A percentile compares a stretch with the other conserved stretches of the same genome.
Conservation (phyloP, 163 green algal species). For the Chlamydomonas reinhardtii region DNA sequence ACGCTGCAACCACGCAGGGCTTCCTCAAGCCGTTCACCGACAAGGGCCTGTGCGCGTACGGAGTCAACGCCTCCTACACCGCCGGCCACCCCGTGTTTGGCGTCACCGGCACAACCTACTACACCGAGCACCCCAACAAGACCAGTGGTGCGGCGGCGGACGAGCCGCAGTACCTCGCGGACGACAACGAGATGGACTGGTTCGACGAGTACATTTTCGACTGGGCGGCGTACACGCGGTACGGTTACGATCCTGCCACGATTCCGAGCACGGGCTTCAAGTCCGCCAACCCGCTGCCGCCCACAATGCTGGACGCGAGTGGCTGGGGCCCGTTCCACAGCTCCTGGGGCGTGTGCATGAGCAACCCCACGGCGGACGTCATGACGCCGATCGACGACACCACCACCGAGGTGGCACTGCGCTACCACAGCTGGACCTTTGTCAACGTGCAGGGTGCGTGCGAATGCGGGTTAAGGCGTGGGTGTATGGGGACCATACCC, state of each 20-base stretch:
- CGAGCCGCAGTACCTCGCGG: background rate
- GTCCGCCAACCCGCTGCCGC: constrained; percentile 24
- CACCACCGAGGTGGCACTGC: background rate
- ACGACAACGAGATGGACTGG: constrained; percentile 12
- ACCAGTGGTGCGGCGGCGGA: too few relatives aligned
- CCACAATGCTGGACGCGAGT: constrained; percentile 14
- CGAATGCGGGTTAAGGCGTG: too few relatives aligned
- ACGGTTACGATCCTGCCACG: constrained; percentile 12
- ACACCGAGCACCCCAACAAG: background rate
- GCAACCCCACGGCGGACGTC: constrained; percentile 1
- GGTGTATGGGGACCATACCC: too few relatives aligned
- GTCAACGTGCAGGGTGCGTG: constrained; percentile 1
- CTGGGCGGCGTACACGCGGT: constrained; percentile 35
- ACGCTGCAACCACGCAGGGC: background rate
- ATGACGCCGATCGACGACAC: background rate
- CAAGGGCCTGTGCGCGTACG: background rate
- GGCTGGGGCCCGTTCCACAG: constrained; percentile 28
- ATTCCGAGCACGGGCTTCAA: background rate
- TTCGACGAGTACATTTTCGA: constrained; percentile 34
- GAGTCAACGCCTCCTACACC: constrained; percentile 41
- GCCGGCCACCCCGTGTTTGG: constrained; percentile 27
- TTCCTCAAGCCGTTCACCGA: constrained; percentile 14
- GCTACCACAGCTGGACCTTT: constrained; percentile 12
- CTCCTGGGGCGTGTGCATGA: constrained; percentile 33
- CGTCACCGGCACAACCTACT: constrained; percentile 6